Base-by-base conservation (phyloP, 1,284 basidiomycete species). In the Ustilago sp. region DNA sequence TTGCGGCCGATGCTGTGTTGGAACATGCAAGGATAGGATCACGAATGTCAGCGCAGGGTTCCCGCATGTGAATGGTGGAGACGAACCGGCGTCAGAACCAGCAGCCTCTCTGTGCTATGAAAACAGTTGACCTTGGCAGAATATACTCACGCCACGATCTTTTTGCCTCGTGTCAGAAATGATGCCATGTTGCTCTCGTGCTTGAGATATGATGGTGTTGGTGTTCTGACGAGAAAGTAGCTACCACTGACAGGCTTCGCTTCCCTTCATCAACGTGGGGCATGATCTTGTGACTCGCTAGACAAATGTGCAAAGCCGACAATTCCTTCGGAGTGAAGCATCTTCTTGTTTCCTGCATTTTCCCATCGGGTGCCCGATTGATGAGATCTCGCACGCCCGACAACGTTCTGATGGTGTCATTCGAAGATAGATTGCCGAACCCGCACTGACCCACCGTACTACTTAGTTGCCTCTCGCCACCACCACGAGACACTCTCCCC, bases 1-100 rank as follows among this genome's bases (percentile, higher is more conserved):
- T 88, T 89, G 55, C 85, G 83, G 3, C 85, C 85, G 66, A 86
- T 86, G 47, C 85, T 85, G 52, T 52, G 8, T n/a, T n/a, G 12
- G 39, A 47, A n/a, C 7, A 11, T 35, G n/a, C 17, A 39, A 32
- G 9, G n/a, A 23, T n/a, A 13, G 53, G 8, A 13, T 8, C 7
- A 38, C 9, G 3, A n/a, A 11, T 23, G 15, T 11, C 53, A 15
- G n/a, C 28, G 19, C 36, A 34, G 23, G 34, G 13, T 5, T 4
- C 17, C 17, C 12, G 13, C 31, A 34, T 15, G 11, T 13, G 8
- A 35, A 51, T n/a, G 7, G 15, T 15, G 12, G 31, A 51, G 28
- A 15, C 35, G 39, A 17, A 23, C 19, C 7, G 39, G n/a, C n/a
- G n/a, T 45, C 7, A 45, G 43, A 19, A 45, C 13, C 43, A 19